These are phyloP conservation scores for Hygrophorus russula DNA, from an alignment of 768 basidiomycete genomes.

Conservation along the genomic window DNA sequence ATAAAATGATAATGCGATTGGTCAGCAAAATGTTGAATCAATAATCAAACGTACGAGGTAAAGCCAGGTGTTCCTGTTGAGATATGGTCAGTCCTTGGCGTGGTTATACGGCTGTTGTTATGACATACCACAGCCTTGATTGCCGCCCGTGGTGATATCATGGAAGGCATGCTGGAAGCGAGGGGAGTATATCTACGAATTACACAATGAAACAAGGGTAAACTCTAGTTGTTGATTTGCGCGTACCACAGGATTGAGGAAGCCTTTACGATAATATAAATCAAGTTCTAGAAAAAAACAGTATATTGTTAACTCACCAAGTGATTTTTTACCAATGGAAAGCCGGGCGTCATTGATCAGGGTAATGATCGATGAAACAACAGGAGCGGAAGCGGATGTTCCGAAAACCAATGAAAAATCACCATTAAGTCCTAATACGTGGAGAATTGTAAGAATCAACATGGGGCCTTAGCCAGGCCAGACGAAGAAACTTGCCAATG, in stretches of 20 bases:
- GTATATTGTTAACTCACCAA: conserved; percentile 34
- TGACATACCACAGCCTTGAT: conserved; percentile 34
- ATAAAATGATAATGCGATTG: background rate
- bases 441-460: conserved; percentile 9
- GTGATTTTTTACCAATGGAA: conserved; percentile 22
- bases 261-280: background rate
- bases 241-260: no score
- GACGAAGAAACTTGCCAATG: conserved; percentile 14
- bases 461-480: background rate
- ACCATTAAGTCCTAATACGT: conserved; percentile 18
- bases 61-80: conserved; percentile 18
- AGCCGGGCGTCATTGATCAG: conserved; percentile 28
- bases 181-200: conserved; percentile 17
- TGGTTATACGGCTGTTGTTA: conserved; percentile 4
- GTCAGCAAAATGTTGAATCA: conserved; percentile 11
- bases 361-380: conserved; percentile 24
- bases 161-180: conserved; percentile 25
- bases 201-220: background rate
- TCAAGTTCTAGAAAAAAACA: conserved; percentile 5
- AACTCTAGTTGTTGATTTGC: no score
- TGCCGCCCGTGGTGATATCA: conserved; percentile 31
- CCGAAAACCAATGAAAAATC: conserved; percentile 16
- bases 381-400: conserved; percentile 22
- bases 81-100: background rate
- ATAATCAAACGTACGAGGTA: conserved; percentile 22